Percentiles rank a stretch among this genome's conserved stretches.
Conservation (phyloP, 129 eudicot genomes). For the Chrysanthemum makinoi region DNA sequence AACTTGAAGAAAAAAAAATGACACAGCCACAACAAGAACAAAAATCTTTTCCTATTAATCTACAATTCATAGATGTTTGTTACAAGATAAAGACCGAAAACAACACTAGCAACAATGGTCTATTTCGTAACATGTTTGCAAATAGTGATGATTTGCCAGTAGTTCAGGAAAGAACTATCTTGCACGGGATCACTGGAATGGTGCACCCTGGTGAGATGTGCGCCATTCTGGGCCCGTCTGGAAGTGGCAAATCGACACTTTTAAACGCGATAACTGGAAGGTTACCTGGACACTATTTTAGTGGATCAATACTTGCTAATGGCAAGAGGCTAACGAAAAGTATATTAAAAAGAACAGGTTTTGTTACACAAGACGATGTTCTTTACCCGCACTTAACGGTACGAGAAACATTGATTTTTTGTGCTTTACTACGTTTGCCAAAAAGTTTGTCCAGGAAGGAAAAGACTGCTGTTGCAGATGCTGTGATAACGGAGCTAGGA, state of each 20-base stretch:
- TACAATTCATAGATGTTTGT: slow-evolving; percentile 67
- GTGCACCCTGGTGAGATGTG: slow-evolving; percentile 77
- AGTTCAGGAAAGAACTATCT: slow-evolving; percentile 49
- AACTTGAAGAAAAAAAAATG: neutral
- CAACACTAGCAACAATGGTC: slow-evolving; percentile 1
- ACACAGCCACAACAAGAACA: slow-evolving; percentile 24
- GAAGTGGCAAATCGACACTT: slow-evolving; percentile 93
- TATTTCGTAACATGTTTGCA: slow-evolving; percentile 31
- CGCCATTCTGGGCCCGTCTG: slow-evolving; percentile 92
- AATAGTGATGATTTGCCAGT: neutral
- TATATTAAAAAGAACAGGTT: slow-evolving; percentile 56
- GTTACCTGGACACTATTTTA: slow-evolving; percentile 45
- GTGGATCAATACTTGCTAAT: slow-evolving; percentile 69
- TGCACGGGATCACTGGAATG: slow-evolving; percentile 72
- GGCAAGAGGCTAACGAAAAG: slow-evolving; percentile 46
- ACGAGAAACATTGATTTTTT: slow-evolving; percentile 73
- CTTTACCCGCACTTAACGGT: slow-evolving; percentile 90
- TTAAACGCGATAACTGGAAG: slow-evolving; percentile 80
- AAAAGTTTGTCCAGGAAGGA: slow-evolving; percentile 38
- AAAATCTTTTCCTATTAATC: slow-evolving; percentile 14
- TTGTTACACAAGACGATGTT: slow-evolving; percentile 87
- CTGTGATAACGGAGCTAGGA: slow-evolving; percentile 65
- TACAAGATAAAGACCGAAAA: slow-evolving; percentile 56
- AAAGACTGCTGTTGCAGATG: slow-evolving; percentile 50
- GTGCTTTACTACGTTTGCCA: slow-evolving; percentile 69